Base-by-base conservation (phyloP, 2,329 filamentous ascomycete genomes). In the Fusarium odoratissimum region DNA sequence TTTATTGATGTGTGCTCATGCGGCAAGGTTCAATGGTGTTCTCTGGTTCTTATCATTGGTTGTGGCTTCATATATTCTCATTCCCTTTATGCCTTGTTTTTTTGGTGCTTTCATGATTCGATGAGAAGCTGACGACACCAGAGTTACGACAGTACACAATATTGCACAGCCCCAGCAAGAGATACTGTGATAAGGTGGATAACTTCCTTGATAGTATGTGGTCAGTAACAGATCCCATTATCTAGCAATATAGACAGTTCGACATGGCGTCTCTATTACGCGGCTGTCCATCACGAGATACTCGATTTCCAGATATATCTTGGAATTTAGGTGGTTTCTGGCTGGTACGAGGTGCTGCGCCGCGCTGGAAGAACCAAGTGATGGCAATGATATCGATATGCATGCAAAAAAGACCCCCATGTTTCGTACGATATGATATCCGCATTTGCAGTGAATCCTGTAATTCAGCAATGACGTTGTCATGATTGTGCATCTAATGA, bases 271-370 rank as follows among this genome's bases (percentile, higher is more conserved):
- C 25, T 21, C 41, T 28, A 48, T 68, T 68, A 58, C 63, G 63
- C 37, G 63, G 55, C 49, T 33, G 16, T 37, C 21, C 17, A 56
- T 62, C 64, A 63, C 40, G 44, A 38, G 58, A 58, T 40, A 38
- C 38, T 41, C 23, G 17, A 41, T 42, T 33, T 30, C 41, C 31
- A 60, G 42, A 54, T 52, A 60, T 60, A 48, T 40, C 28, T 30
- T 46, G 33, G 25, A 46, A 57, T 52, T 37, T 51, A 49, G 40
- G 41, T 48, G 30, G 40, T 49, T 44, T 25, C 37, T 45, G 30
- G 31, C 31, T 49, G 41, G 68, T 61, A 69, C 64, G 67, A 69
- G 64, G 41, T 58, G 64, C 67, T 69, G 64, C 64, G 67, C 59
- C 67, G 64, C 67, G n/a, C n/a, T 41, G 21, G 38, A 45, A 54